These are phyloP conservation scores for Avena atlantica DNA, from an alignment of 176 grass and related monocot genomes.

Conservation along the genomic window DNA sequence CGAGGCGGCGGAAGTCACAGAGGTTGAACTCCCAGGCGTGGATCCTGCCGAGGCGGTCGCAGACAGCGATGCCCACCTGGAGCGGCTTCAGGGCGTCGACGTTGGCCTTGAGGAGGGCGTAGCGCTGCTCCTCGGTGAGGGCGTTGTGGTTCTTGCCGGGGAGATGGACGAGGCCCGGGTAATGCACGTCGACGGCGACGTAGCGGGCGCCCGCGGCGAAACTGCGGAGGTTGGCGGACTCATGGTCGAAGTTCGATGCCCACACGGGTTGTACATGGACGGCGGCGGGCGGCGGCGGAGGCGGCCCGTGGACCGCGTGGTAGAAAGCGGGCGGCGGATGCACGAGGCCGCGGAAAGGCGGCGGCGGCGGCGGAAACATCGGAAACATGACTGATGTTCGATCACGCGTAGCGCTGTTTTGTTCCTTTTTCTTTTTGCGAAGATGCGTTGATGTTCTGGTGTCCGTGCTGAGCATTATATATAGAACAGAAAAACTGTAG, in stretches of 20 bases:
- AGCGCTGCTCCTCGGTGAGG: not conserved
- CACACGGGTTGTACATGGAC: not conserved
- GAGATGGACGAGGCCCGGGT: conserved; percentile 6
- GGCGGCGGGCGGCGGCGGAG: not conserved
- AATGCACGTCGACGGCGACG: not conserved
- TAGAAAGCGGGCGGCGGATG: not conserved
- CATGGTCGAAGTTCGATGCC: not conserved
- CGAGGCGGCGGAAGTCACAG: not conserved
- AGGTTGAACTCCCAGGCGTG: not conserved
- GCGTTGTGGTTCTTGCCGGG: not conserved
- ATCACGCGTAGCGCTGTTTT: too few species aligned
- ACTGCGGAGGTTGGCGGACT: not conserved
- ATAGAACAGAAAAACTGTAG: not conserved
- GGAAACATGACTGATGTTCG: not conserved
- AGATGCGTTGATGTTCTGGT: too few species aligned
- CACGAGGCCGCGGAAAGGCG: not conserved
- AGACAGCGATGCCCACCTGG: not conserved
- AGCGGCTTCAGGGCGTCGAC: not conserved
- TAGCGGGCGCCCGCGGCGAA: not conserved
- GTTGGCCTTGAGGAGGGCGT: conserved; percentile 14
- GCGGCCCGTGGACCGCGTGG: not conserved
- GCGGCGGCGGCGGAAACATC: not conserved
- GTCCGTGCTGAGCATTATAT: not conserved
- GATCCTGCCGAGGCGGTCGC: not conserved
- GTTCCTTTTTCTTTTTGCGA: too few species aligned